phyloP scores from a whole-genome alignment of 2,329 filamentous ascomycete genomes.

The Xylaria sp. region DNA sequence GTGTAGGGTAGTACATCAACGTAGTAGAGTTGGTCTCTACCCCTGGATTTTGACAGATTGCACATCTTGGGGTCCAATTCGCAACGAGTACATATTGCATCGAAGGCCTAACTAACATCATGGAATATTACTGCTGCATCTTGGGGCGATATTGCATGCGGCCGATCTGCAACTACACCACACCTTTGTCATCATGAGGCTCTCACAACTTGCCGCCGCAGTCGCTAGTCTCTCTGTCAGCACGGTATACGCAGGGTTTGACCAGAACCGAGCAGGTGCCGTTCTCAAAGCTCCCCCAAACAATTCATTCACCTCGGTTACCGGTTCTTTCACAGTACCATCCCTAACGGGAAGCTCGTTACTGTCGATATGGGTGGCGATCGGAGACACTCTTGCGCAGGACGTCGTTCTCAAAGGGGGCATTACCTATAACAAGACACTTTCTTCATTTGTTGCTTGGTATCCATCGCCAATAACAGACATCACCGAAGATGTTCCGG shows the following conservation, averaged over 20 bases:
- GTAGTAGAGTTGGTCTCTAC: too few relatives aligned
- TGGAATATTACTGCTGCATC: background rate
- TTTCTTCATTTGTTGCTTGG: background rate
- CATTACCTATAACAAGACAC: background rate
- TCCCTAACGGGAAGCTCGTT: background rate
- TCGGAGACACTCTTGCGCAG: conserved; percentile 8
- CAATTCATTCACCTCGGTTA: background rate
- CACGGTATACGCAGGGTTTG: background rate
- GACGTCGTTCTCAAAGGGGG: background rate
- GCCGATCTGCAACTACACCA: too few relatives aligned
- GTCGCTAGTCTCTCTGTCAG: background rate
- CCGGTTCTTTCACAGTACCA: background rate
- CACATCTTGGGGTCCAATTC: background rate
- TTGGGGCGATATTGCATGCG: too few relatives aligned
- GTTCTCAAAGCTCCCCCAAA: background rate
- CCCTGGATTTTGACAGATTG: background rate
- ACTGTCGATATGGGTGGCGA: background rate
- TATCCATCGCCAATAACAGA: conserved; percentile 5
- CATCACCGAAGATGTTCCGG: conserved; percentile 18
- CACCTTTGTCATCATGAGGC: background rate
- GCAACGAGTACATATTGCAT: background rate
- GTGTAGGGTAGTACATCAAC: too few relatives aligned
- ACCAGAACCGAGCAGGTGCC: background rate
- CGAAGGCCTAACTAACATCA: background rate
- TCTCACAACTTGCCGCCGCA: background rate